Evolutionary conservation across 2,329 filamentous ascomycete species (phyloP), one percentile per base, ranked within the genome.

Genomic region (Sporothrix euskadiensis): DNA sequence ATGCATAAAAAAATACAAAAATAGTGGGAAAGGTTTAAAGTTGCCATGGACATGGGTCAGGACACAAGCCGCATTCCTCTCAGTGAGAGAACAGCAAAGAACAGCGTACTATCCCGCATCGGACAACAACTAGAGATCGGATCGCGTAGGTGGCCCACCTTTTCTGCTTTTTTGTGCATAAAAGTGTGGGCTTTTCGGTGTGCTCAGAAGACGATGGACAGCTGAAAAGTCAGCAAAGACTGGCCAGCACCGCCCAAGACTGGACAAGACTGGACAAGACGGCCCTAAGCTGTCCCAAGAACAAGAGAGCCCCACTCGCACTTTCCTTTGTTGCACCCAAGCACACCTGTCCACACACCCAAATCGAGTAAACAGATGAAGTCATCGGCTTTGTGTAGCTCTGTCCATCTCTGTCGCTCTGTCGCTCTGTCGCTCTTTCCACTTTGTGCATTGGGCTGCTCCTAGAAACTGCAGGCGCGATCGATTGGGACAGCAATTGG

Each of bases 351-450:
- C 22, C 22, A 9, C 52, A 16, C 16, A 52, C 22, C 54, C 7
- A 68, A 41, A 52, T 68, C 44, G 65, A 68, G 39, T 39, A 71
- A 63, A 71, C 69, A 63, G 56, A 71, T 71, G 69, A 71, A 61
- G 54, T 71, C 69, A 71, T 71, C 32, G 54, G 59, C 61, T 30
- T 65, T 22, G 32, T 47, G 22, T 66, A 14, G 61, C 61, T 66
- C 61, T 47, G 35, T 65, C 59, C 22, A 19, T 63, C 26, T 54
- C 30, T 65, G 22, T 44, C 65, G 22, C 41, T 35, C 30, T 65
- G 22, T 44, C 65, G 22, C 41, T 35, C 30, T 65, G 22, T 44
- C 65, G 22, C 41, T 35, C 65, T 69, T 39, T 47, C 41, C 39
- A 32, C 9, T 3, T 32, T n/a, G 4, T 3, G 39, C 39, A 59